Evolutionary conservation across 2,329 filamentous ascomycete genomes (phyloP).

Genomic region (Pseudopyrenochaeta lycopersici): DNA sequence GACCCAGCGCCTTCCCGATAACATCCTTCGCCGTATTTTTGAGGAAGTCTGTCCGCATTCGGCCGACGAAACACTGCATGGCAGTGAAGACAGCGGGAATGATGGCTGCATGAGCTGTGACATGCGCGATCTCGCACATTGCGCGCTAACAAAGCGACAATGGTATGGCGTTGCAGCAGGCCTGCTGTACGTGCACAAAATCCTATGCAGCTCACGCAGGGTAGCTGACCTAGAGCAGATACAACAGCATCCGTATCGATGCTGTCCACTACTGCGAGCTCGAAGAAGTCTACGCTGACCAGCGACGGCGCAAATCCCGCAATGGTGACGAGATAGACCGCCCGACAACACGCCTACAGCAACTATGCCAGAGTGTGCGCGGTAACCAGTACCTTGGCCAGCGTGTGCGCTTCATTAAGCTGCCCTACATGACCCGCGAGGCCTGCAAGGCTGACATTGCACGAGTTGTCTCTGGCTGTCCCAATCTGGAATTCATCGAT

Average conservation of each 20-base stretch:
- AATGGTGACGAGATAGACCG: slow-evolving; percentile 85
- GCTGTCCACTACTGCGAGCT: slow-evolving; percentile 92
- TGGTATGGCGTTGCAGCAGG: slow-evolving; percentile 71
- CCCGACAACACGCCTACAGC: slow-evolving; percentile 75
- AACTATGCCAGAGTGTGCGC: slow-evolving; percentile 83
- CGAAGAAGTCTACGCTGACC: slow-evolving; percentile 81
- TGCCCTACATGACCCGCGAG: slow-evolving; percentile 94
- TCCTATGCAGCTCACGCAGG: neutral
- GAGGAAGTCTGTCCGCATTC: slow-evolving; percentile 83
- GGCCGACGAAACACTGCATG: slow-evolving; percentile 74
- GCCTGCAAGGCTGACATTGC: slow-evolving; percentile 85
- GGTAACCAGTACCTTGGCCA: slow-evolving; percentile 76
- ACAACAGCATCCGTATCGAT: slow-evolving; percentile 90
- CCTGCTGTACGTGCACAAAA: slow-evolving; percentile 66
- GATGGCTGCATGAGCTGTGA: slow-evolving; percentile 94
- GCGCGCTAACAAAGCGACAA: slow-evolving; percentile 74
- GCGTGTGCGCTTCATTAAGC: slow-evolving; percentile 81
- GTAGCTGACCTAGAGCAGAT: slow-evolving; percentile 61
- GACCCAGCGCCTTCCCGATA: slow-evolving; percentile 65
- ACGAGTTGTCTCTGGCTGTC: slow-evolving; percentile 82
- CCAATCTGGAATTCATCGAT: slow-evolving; percentile 88
- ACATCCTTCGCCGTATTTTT: slow-evolving; percentile 82
- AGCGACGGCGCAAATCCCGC: slow-evolving; percentile 63
- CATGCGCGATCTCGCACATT: slow-evolving; percentile 85
- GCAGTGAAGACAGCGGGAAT: slow-evolving; percentile 80